Conservation (phyloP, 371 early-diverging fungal species). For the Mycotypha africana region DNA sequence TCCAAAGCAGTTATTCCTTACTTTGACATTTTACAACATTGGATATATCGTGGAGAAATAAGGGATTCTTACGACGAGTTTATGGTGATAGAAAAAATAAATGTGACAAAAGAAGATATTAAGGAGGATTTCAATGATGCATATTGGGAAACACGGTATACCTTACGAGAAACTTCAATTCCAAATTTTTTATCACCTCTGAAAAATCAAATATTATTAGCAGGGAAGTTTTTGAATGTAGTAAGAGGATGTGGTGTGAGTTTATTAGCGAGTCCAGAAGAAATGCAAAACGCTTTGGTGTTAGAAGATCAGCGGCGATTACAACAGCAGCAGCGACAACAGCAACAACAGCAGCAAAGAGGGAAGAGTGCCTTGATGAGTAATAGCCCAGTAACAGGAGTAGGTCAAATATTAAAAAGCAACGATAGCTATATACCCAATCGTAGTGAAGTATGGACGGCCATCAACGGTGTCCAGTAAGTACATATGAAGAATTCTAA, state of each 20-base stretch:
- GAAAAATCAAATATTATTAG: constrained; percentile 74
- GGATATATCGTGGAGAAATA: constrained; percentile 89
- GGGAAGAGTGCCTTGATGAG: too few relatives aligned
- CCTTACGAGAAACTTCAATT: constrained; percentile 54
- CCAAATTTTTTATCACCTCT: constrained; percentile 76
- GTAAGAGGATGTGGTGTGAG: constrained; percentile 79
- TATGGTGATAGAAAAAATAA: constrained; percentile 69
- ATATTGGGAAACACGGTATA: constrained; percentile 83
- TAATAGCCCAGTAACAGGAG: too few relatives aligned
- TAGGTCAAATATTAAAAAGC: too few relatives aligned
- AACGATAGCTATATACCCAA: constrained; percentile 5
- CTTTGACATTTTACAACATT: constrained; percentile 69
- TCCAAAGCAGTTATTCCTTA: constrained; percentile 79
- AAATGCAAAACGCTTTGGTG: constrained; percentile 35
- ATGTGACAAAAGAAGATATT: constrained; percentile 58
- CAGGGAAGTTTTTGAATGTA: constrained; percentile 94
- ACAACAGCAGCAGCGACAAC: neutral
- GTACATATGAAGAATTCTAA: too few relatives aligned
- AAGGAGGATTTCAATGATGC: constrained; percentile 72
- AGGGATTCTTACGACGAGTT: constrained; percentile 86
- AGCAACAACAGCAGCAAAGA: too few relatives aligned
- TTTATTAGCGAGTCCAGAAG: constrained; percentile 42
- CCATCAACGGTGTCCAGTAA: constrained; percentile 60
- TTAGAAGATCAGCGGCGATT: too few relatives aligned
- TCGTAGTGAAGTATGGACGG: constrained; percentile 46